Base-by-base conservation (phyloP, 805 yeast genomes). In the Zygosaccharomyces rouxii region DNA sequence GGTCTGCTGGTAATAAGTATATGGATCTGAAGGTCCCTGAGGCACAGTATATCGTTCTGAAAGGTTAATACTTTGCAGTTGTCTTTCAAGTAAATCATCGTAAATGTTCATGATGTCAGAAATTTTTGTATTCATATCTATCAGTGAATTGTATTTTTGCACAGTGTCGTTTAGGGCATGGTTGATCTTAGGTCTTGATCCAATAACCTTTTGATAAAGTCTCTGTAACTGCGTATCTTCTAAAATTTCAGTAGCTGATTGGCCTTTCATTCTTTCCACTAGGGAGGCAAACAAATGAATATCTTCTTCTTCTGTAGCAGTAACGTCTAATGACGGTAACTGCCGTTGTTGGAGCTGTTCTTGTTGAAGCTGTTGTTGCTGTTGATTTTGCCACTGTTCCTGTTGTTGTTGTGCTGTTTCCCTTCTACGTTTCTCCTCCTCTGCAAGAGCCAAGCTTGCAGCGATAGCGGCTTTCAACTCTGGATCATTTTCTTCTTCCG, bases 381-480 rank as follows among this genome's bases (percentile, higher is more conserved):
- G 22, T n/a, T 30, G 50, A 35, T 47, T 52, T 46, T 51, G 38
- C 29, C 47, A 47, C 3, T 46, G 45, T 28, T 33, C 45, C 23
- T 49, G 49, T 6, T 37, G 47, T 22, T 45, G 52, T 22, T 35
- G 40, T 14, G n/a, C 22, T 11, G 42, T 23, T 14, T 58, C 55
- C 10, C 72, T 70, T 59, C 48, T 57, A 51, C 48, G 58, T 19
- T 56, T 63, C 38, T 57, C 69, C 28, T 60, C 63, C 54, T 84
- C 79, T 62, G 85, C 74, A 50, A 90, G 97, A 46, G 75, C 76
- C 52, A 94, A 73, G 66, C 96, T 88, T 0, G 96, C 96, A 13
- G 86, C 96, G 49, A 94, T 92, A 0, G 98, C 99, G 0, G 94
- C 95, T 63, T 82, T 86, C 81, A 92, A 78, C 31, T 89, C 96